A percentile compares a stretch with the other conserved stretches of the same genome.
These are phyloP conservation scores for Lactarius hengduanensis DNA, from an alignment of 768 basidiomycete species.

Conservation along the genomic window DNA sequence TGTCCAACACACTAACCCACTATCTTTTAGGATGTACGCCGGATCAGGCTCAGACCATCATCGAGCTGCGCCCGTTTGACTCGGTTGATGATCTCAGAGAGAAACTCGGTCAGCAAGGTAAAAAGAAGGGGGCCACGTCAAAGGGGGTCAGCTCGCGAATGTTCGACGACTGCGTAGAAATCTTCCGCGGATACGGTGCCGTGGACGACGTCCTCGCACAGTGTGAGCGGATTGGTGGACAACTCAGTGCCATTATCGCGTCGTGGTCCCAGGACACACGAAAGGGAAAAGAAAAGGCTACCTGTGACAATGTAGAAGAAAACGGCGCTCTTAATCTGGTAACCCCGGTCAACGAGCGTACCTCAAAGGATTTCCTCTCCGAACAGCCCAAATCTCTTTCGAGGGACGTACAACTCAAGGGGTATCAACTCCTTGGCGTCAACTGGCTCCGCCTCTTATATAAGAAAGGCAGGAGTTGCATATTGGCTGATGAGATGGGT, in stretches of 20 bases:
- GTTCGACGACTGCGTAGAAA: slow-evolving; percentile 85
- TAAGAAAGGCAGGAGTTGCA: slow-evolving; percentile 79
- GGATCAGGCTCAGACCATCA: slow-evolving; percentile 79
- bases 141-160: slow-evolving; percentile 84
- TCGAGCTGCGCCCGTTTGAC: slow-evolving; percentile 76
- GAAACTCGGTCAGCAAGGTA: slow-evolving; percentile 65
- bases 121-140: slow-evolving; percentile 82
- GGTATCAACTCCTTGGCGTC: slow-evolving; percentile 95
- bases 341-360: slow-evolving; percentile 41
- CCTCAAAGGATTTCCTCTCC: slow-evolving; percentile 63
- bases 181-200: slow-evolving; percentile 80
- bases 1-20: slow-evolving; percentile 11
- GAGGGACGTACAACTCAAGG: slow-evolving; percentile 77
- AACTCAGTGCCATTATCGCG: slow-evolving; percentile 69
- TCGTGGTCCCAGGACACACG: slow-evolving; percentile 59
- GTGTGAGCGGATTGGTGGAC: slow-evolving; percentile 82
- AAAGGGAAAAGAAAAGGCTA: slow-evolving; percentile 40
- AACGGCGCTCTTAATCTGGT: slow-evolving; percentile 66
- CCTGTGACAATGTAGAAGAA: slow-evolving; percentile 40
- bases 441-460: slow-evolving; percentile 96
- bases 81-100: slow-evolving; percentile 68
- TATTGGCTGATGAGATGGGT: slow-evolving; percentile 99
- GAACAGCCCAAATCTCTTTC: slow-evolving; percentile 70
- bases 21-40: slow-evolving; percentile 61
- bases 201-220: slow-evolving; percentile 88